phyloP scores from a whole-genome alignment of 495 filamentous ascomycete genomes.

The Penicillium alfredii region DNA sequence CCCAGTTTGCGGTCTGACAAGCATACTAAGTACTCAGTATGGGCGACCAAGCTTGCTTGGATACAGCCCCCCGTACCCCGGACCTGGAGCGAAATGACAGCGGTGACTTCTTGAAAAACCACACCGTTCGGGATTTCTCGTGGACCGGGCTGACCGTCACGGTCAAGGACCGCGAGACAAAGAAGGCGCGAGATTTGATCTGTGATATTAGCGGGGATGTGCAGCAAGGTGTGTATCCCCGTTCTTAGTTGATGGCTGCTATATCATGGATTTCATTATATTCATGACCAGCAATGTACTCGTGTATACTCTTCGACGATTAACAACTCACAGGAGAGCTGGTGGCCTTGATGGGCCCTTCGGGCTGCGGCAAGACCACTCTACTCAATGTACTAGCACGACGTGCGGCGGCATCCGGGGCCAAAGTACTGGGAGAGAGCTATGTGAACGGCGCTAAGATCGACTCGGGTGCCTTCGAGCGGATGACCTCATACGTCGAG shows the following conservation, averaged over 20 bases:
- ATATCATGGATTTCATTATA: background rate
- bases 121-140: constrained; percentile 43
- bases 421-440: constrained; percentile 42
- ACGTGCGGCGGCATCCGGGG: constrained; percentile 42
- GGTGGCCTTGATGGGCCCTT: constrained; percentile 71
- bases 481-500: constrained; percentile 68
- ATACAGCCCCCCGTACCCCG: constrained; percentile 2
- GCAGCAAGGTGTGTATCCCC: constrained; percentile 20
- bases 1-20: no score
- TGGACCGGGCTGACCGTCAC: constrained; percentile 60
- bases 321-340: constrained; percentile 53
- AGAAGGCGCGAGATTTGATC: constrained; percentile 43
- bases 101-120: constrained; percentile 31
- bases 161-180: constrained; percentile 62
- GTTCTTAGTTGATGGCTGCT: background rate
- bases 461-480: constrained; percentile 26
- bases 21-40: no score
- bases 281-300: no score
- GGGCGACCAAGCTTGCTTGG: background rate
- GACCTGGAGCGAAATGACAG: constrained; percentile 28
- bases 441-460: constrained; percentile 52
- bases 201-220: constrained; percentile 28
- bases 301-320: background rate
- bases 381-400: constrained; percentile 68
- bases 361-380: constrained; percentile 72